Conservation (phyloP, 2,329 filamentous ascomycete genomes). For the Penicillium hesseltinei region DNA sequence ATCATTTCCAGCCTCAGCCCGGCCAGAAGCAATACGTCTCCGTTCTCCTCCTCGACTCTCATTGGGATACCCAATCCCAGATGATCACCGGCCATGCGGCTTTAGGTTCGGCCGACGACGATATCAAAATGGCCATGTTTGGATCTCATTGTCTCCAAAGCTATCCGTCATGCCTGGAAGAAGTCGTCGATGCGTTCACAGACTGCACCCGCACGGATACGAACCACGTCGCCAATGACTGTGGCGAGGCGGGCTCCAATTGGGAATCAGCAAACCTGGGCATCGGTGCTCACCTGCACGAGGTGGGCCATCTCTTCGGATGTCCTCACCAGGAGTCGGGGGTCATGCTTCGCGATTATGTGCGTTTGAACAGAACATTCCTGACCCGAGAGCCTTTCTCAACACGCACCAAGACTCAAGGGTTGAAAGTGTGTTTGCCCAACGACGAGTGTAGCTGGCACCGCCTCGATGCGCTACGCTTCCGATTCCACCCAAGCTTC, state of each 20-base stretch:
- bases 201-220: conserved; percentile 90
- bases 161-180: conserved; percentile 84
- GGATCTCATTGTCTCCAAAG: conserved; percentile 90
- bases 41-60: conserved; percentile 78
- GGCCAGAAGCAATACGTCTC: conserved; percentile 89
- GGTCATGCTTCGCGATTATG: conserved; percentile 90
- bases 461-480: conserved; percentile 80
- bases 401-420: conserved; percentile 80
- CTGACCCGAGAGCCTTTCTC: conserved; percentile 78
- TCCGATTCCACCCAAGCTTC: conserved; percentile 89
- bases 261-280: conserved; percentile 97
- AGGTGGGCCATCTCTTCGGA: conserved; percentile 85
- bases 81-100: conserved; percentile 79
- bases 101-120: conserved; percentile 70
- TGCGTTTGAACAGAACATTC: conserved; percentile 80
- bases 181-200: conserved; percentile 82
- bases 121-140: conserved; percentile 81
- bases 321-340: conserved; percentile 86
- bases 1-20: conserved; percentile 69
- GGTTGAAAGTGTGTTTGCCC: conserved; percentile 66
- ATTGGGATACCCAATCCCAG: conserved; percentile 74
- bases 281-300: conserved; percentile 88
- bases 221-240: conserved; percentile 77
- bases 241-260: conserved; percentile 79
- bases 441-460: conserved; percentile 91